Percentiles rank a stretch among this genome's conserved stretches.
phyloP scores from a whole-genome alignment of 768 basidiomycete genomes.

The Phlebiopsis gigantea region DNA sequence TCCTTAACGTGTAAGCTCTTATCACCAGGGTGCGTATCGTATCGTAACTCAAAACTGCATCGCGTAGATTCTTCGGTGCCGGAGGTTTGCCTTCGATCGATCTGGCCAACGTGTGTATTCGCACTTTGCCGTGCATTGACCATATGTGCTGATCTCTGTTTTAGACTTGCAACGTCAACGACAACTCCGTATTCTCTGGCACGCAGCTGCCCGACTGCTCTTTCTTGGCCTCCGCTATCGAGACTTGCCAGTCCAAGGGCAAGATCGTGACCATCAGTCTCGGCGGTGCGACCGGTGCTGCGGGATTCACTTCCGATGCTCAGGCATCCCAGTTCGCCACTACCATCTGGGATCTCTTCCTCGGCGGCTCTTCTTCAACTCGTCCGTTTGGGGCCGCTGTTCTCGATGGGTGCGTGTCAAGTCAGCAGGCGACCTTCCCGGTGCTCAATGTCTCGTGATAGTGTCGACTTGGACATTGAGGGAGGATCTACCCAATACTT shows the following conservation, averaged over 20 bases:
- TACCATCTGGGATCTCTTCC: conserved; percentile 68
- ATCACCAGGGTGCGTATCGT: background rate
- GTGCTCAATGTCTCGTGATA: conserved; percentile 6
- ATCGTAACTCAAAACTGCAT: background rate
- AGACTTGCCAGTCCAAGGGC: conserved; percentile 49
- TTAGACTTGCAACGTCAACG: conserved; percentile 57
- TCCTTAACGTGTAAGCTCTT: conserved; percentile 36
- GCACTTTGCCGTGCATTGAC: background rate
- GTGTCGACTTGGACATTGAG: conserved; percentile 71
- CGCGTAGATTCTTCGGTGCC: conserved; percentile 41
- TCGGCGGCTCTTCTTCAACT: conserved; percentile 56
- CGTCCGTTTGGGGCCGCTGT: conserved; percentile 70
- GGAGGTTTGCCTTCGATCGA: conserved; percentile 56
- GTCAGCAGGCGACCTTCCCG: background rate
- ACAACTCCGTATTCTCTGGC: conserved; percentile 55
- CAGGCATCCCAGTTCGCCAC: conserved; percentile 57
- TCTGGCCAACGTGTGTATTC: conserved; percentile 46
- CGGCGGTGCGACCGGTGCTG: conserved; percentile 48
- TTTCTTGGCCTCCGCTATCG: conserved; percentile 55
- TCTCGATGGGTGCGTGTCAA: conserved; percentile 54
- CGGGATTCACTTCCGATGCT: conserved; percentile 51
- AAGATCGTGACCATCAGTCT: conserved; percentile 36
- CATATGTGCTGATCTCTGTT: background rate
- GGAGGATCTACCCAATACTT: conserved; percentile 39
- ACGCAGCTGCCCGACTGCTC: conserved; percentile 59